phyloP scores from a whole-genome alignment of 148 eudicot species.

The Camellia lanceoleosa region DNA sequence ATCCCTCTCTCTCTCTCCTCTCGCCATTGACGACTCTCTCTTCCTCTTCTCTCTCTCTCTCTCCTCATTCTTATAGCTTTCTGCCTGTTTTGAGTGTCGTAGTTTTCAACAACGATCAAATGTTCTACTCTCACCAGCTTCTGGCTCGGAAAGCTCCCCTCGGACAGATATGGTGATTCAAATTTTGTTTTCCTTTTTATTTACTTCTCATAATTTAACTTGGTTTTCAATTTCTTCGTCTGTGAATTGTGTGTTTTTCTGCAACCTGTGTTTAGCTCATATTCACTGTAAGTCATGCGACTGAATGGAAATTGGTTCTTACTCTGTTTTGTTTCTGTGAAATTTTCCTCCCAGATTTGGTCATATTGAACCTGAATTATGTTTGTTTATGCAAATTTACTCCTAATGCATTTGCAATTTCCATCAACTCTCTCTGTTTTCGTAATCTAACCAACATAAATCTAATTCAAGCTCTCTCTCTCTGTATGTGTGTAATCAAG shows the following conservation, averaged over 20 bases:
- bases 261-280: no score
- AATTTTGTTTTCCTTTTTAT: not conserved
- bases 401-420: not conserved
- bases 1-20: slow-evolving; percentile 15
- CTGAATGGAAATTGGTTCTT: no score
- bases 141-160: slow-evolving; percentile 31
- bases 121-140: no score
- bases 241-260: no score
- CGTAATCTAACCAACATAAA: not conserved
- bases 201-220: not conserved
- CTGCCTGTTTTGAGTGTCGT: no score
- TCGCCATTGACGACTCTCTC: slow-evolving; percentile 25
- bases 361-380: no score
- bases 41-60: no score
- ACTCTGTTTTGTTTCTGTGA: no score
- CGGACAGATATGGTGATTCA: slow-evolving; percentile 83
- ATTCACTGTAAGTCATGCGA: no score
- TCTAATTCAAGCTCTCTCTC: slow-evolving; percentile 1
- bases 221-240: not conserved
- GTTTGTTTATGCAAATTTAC: no score
- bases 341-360: no score
- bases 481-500: slow-evolving; percentile 27
- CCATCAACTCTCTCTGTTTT: slow-evolving; percentile 13
- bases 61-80: slow-evolving; percentile 1
- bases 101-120: no score